Conservation (phyloP, 2,329 filamentous ascomycete species). For the Teratosphaeria viscida region DNA sequence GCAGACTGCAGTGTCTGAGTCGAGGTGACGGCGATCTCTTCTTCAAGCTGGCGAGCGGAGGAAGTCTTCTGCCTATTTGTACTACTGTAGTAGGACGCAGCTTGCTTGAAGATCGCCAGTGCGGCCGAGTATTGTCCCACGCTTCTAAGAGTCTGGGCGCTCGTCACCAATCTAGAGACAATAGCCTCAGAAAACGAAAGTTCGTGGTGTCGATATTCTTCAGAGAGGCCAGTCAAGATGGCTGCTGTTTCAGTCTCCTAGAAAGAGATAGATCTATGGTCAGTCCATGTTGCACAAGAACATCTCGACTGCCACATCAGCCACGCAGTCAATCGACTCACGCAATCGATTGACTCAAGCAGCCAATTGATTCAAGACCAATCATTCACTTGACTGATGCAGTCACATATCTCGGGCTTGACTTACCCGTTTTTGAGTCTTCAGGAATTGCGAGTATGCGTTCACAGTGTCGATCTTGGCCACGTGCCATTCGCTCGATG, state of each 20-base stretch:
- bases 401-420: not conserved
- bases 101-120: conserved; percentile 38
- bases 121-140: conserved; percentile 36
- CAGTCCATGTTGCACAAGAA: not conserved
- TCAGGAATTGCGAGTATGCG: conserved; percentile 39
- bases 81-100: conserved; percentile 25
- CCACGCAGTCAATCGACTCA: no score
- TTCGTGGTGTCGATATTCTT: conserved; percentile 39
- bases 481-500: conserved; percentile 37
- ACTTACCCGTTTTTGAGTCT: conserved; percentile 30
- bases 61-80: conserved; percentile 22
- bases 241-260: conserved; percentile 33
- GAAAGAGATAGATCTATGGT: not conserved
- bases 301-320: not conserved
- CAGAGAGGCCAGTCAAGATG: conserved; percentile 37
- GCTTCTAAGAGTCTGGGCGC: conserved; percentile 37
- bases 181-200: conserved; percentile 16
- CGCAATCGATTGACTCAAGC: no score
- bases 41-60: conserved; percentile 33
- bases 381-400: no score
- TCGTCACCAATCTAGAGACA: conserved; percentile 24
- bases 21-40: conserved; percentile 32
- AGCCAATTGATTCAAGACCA: no score
- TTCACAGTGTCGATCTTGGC: conserved; percentile 38
- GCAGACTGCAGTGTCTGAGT: conserved; percentile 32